Evolutionary conservation across 1,284 basidiomycete species (phyloP), one percentile per base, ranked within the genome.

Genomic region (Trametes polyzona): DNA sequence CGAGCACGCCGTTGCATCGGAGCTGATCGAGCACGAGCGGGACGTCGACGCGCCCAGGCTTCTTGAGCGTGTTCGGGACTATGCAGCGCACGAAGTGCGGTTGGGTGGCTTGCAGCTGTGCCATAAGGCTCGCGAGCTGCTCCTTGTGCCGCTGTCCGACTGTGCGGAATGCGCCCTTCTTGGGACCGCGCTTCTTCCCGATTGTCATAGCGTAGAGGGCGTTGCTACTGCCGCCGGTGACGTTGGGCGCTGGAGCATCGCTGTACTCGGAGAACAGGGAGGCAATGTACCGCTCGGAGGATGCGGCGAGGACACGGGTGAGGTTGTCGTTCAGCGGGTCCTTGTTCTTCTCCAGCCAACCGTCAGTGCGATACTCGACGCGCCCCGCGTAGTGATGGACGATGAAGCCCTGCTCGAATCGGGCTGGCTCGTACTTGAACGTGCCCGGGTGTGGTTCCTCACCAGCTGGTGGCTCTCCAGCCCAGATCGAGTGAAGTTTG

Each of bases 261-360:
- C 79, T 78, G 68, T 88, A 95, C 65, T 98, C 96, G 16, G 88
- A 78, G 73, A 99, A 99, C 35, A 99, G 83, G 2, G 80, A 74
- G 0, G 92, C 86, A 35, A 99, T 84, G 67, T 93, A 95, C 32
- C 85, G 83, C 65, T 98, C 90, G 1, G 86, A 82, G 1, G 96
- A 97, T 14, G 84, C 81, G 1, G 94, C 88, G 23, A 99, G 82
- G 36, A 99, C 88, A 16, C 94, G 87, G 0, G 94, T 94, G 37
- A 99, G 82, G 69, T 98, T 96, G 71, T 98, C 96, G 73, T 99
- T 98, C 62, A 99, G 79, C 0, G 97, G 97, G 69, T 99, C 97
- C 76, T 98, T 98, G 82, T 99, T 99, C 87, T 99, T 99, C 78
- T 97, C 95, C 60, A 99, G 79, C 97, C 97, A 99, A 9, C 95